Evolutionary conservation across 2,329 filamentous ascomycete genomes (phyloP), one percentile per base, ranked within the genome.

Genomic region (Botryotinia convoluta): DNA sequence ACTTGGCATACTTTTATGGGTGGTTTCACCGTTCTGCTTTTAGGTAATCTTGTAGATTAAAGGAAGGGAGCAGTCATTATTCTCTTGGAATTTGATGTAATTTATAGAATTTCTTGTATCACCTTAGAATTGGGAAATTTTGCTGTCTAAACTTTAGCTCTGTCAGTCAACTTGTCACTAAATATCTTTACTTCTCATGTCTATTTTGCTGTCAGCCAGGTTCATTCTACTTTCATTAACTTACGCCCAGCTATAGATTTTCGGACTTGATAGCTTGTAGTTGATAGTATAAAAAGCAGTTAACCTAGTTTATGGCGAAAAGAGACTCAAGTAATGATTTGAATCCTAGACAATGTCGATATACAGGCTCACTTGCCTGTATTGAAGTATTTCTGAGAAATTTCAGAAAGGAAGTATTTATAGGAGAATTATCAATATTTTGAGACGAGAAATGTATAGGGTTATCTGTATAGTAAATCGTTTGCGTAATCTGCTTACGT

Each of bases 281-380:
- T 6, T 48, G 1, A 48, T 48, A 12, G 9, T 48, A 48, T 26
- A 48, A 48, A 22, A 26, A 48, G 22, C 2, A 1, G 20, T 22
- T 48, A 26, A 0, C 45, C 10, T 48, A 4, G 22, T 4, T 4
- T 12, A 2, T 48, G 22, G 1, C 2, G 22, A 51, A 26, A 1
- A 51, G 12, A 51, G 26, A 16, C 48, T n/a, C 26, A 51, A 51
- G 48, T 51, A n/a, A 51, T 51, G 45, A 51, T 51, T n/a, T 3
- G 26, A 51, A 4, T n/a, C 12, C 26, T 51, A 2, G 1, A 7
- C 2, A 14, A 0, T 4, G 4, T 26, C n/a, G 26, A 3, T 5
- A 6, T n/a, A 3, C 4, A n/a, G 22, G 48, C 12, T n/a, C 12
- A n/a, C 10, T n/a, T 14, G 5, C 48, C 4, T n/a, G 4, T n/a